Base-by-base conservation (phyloP, 2,329 filamentous ascomycete genomes). In the Aspergillus sp. region DNA sequence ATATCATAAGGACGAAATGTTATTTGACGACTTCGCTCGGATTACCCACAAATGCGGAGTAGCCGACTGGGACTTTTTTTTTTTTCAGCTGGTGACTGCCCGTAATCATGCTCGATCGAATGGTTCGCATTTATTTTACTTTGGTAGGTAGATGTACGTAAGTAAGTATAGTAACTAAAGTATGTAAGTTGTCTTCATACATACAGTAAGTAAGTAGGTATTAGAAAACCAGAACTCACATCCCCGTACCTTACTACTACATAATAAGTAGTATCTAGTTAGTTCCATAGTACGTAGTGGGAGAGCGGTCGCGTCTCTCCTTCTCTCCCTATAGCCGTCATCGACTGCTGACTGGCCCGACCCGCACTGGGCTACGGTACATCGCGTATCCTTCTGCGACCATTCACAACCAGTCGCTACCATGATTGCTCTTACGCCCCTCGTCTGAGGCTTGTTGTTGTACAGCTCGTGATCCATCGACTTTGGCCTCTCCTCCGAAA, bases 221-320 rank as follows among this genome's bases (percentile, higher is more conserved):
- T 38, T 54, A 54, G 32, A 36, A 36, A 36, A 36, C 38, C 19
- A 38, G 17, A 56, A 56, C 41, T n/a, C 19, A n/a, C 41, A 58
- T 38, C 50, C 28, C 23, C 50, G n/a, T 60, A 57, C 58, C 43
- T 59, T 36, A 36, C 32, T 36, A 36, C 32, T 15, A 36, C 32
- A 36, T 36, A 36, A 36, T 15, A 36, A 36, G 32, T 6, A 36
- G 32, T 36, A 36, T 36, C 32, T 36, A 36, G 32, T 36, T 13
- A 36, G 12, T 36, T 36, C 41, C 41, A 45, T 23, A 23, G 41
- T 19, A 19, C 19, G 19, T 45, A 45, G 48, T 49, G 52, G 53
- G 55, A 30, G 62, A 66, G 67, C 69, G 68, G 67, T 72, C 71
- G 70, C 69, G 69, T 71, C 59, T 36, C 69, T 8, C 65, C 19